A percentile compares a stretch with the other conserved stretches of the same genome.
Evolutionary conservation across 805 yeast species (phyloP).

Genomic region (Nakazawaea ernobii): DNA sequence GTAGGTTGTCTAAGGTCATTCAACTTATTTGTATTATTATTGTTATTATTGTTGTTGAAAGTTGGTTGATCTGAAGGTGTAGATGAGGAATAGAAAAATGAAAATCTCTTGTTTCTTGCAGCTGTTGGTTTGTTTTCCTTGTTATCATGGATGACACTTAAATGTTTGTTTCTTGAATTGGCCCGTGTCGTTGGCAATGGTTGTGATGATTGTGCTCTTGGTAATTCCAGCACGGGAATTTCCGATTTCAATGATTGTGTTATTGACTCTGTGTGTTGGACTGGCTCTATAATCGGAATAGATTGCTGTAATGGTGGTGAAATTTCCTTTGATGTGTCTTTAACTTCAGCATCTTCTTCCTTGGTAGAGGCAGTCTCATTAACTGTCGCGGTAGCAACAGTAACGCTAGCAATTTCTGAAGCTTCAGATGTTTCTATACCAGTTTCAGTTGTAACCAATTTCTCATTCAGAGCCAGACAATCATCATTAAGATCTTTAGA

Average conservation of each 20-base stretch:
- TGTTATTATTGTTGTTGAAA: constrained; percentile 1
- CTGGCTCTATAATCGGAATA: no score
- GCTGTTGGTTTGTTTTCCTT: constrained; percentile 6
- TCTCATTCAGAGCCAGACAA: constrained; percentile 2
- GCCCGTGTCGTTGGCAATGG: not conserved
- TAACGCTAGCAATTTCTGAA: no score
- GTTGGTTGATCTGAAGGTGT: not conserved
- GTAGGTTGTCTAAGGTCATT: not conserved
- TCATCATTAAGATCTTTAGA: constrained; percentile 1
- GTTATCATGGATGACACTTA: not conserved
- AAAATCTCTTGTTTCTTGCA: constrained; percentile 6
- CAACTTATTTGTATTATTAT: not conserved
- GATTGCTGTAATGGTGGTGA: not conserved
- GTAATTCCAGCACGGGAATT: not conserved
- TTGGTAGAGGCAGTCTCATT: not conserved
- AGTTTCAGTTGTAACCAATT: not conserved
- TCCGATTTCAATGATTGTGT: not conserved
- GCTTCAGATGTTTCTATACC: not conserved
- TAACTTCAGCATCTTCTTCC: constrained; percentile 4
- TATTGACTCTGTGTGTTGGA: no score
- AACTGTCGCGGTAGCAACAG: not conserved
- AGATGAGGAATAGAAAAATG: constrained; percentile 9
- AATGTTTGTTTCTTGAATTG: not conserved
- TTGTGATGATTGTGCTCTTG: not conserved
- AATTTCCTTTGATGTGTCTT: not conserved